Evolutionary conservation across 164 flowering plant species (phyloP).

Genomic region (Amborella trichopoda): DNA sequence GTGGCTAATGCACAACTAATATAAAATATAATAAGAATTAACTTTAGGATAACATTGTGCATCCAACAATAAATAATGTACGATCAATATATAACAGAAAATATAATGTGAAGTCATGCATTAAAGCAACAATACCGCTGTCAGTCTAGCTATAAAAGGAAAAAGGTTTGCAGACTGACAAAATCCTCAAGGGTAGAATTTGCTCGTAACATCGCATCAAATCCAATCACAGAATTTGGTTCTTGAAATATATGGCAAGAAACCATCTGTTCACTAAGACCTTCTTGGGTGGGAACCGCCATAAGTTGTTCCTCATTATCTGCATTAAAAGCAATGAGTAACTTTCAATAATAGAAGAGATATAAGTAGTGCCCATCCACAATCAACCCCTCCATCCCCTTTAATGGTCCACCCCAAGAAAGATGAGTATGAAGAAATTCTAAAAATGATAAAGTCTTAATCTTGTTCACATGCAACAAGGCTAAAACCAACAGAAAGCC

Average conservation of each 20-base stretch:
- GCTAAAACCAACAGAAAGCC: too few relatives aligned
- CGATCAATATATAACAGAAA: neutral
- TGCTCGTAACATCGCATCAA: conserved; percentile 77
- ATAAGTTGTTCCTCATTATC: conserved; percentile 10
- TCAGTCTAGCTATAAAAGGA: neutral
- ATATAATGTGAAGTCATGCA: neutral
- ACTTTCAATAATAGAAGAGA: neutral
- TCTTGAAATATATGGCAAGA: conserved; percentile 6
- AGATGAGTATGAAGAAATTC: too few relatives aligned
- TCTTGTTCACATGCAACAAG: too few relatives aligned
- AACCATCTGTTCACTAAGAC: conserved; percentile 8
- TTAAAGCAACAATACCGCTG: neutral
- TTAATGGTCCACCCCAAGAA: too few relatives aligned
- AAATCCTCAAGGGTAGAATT: conserved; percentile 97
- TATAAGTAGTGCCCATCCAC: too few relatives aligned
- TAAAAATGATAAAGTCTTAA: too few relatives aligned
- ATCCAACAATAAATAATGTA: neutral
- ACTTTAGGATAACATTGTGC: too few relatives aligned
- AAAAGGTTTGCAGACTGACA: conserved; percentile 48
- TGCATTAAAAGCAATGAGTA: conserved; percentile 7
- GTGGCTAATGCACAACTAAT: too few relatives aligned
- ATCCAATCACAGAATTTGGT: conserved; percentile 43
- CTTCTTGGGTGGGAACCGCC: conserved; percentile 6
- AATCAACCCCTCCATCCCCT: too few relatives aligned
- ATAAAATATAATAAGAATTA: too few relatives aligned